These are phyloP conservation scores for Claviceps digitariae DNA, from an alignment of 2,329 filamentous ascomycete species.

Conservation along the genomic window DNA sequence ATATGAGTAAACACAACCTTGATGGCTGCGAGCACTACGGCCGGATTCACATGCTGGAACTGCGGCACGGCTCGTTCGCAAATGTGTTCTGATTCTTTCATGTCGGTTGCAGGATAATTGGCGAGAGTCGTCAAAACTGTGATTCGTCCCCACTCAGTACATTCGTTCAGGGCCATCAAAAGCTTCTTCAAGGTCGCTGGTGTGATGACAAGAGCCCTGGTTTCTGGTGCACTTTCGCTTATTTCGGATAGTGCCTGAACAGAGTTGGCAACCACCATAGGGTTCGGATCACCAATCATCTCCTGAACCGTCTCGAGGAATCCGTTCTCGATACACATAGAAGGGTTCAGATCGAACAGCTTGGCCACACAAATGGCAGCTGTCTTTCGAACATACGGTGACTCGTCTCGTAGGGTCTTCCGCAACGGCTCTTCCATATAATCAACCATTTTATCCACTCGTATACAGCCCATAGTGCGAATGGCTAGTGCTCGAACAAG, in stretches of 20 bases:
- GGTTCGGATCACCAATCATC: slow-evolving; percentile 92
- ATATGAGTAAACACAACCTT: slow-evolving; percentile 98
- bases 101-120: slow-evolving; percentile 72
- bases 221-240: slow-evolving; percentile 78
- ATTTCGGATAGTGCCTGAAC: slow-evolving; percentile 92
- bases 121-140: slow-evolving; percentile 84
- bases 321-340: slow-evolving; percentile 90
- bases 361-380: slow-evolving; percentile 97
- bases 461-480: slow-evolving; percentile 95
- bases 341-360: slow-evolving; percentile 85
- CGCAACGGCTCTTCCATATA: slow-evolving; percentile 98
- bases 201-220: slow-evolving; percentile 71
- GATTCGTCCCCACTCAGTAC: slow-evolving; percentile 94
- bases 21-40: slow-evolving; percentile 91
- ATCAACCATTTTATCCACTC: slow-evolving; percentile 98
- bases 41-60: slow-evolving; percentile 96
- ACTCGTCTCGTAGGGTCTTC: slow-evolving; percentile 94
- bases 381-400: slow-evolving; percentile 95
- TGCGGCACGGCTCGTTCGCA: slow-evolving; percentile 93
- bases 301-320: slow-evolving; percentile 91
- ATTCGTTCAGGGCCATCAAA: slow-evolving; percentile 91
- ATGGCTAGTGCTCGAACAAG: slow-evolving; percentile 90
- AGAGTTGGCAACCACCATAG: slow-evolving; percentile 97
- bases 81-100: slow-evolving; percentile 95
- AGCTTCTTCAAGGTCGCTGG: slow-evolving; percentile 82